Conservation (phyloP, 169 alveolate genomes). For the Besnoitia besnoiti region DNA sequence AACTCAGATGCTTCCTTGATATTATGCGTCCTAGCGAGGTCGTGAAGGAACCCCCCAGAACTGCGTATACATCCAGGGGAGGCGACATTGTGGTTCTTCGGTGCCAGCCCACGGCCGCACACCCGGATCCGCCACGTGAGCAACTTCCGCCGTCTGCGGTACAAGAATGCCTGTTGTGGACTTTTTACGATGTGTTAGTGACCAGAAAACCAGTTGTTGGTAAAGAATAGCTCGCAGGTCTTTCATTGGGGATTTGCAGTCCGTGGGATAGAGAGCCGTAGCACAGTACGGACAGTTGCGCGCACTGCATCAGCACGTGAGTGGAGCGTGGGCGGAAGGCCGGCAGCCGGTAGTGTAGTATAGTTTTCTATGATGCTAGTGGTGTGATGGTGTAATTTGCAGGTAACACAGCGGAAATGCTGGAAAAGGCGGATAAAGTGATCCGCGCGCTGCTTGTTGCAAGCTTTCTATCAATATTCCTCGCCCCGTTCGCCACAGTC, state of each 20-base stretch:
- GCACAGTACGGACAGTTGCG: no score
- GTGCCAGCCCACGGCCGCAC: neutral
- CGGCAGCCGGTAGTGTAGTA: no score
- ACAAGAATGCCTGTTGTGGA: no score
- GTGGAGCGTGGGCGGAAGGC: no score
- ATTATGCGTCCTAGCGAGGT: neutral
- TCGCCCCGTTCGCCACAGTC: constrained; percentile 2
- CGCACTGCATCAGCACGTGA: no score
- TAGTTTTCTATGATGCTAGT: no score
- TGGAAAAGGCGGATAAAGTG: neutral
- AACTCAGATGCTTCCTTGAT: neutral
- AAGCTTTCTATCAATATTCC: neutral
- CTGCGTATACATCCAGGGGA: neutral
- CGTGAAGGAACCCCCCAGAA: neutral
- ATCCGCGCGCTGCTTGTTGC: neutral
- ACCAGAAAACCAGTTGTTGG: no score
- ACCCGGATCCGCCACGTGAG: neutral
- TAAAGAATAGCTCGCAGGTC: no score
- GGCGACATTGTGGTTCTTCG: neutral
- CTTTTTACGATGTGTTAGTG: no score
- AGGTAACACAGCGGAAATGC: neutral
- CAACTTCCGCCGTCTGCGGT: no score
- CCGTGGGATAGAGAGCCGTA: no score
- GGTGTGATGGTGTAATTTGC: neutral
- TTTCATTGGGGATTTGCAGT: no score